These are phyloP conservation scores for Pythium sp. DNA, from an alignment of 352 stramenopile genomes.

Conservation along the genomic window DNA sequence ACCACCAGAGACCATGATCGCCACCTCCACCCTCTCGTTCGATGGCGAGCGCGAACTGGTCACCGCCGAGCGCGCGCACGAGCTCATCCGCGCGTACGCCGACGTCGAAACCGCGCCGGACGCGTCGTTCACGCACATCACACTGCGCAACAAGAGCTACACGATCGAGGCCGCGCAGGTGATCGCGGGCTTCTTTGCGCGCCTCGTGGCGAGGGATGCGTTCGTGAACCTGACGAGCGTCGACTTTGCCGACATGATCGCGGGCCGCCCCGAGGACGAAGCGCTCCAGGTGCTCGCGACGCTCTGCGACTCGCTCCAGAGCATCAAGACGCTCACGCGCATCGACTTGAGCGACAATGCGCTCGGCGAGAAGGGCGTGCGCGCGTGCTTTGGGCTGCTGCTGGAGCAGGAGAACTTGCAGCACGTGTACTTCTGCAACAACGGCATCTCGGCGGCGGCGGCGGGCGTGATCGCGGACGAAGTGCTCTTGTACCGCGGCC, in stretches of 20 bases:
- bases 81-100: conserved; percentile 56
- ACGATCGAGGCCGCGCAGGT: conserved; percentile 72
- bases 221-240: conserved; percentile 66
- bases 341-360: conserved; percentile 95
- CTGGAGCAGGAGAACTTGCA: conserved; percentile 71
- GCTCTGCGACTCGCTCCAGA: conserved; percentile 68
- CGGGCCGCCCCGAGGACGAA: conserved; percentile 75
- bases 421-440: conserved; percentile 94
- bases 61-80: conserved; percentile 59
- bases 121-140: conserved; percentile 69
- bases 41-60: conserved; percentile 81
- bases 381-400: conserved; percentile 87
- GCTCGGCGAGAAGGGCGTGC: conserved; percentile 92
- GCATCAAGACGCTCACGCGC: conserved; percentile 69
- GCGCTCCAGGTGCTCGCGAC: conserved; percentile 79
- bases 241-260: conserved; percentile 88
- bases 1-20: background rate
- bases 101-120: conserved; percentile 24
- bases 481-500: conserved; percentile 80
- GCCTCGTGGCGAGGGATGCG: conserved; percentile 42
- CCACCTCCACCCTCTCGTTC: conserved; percentile 32
- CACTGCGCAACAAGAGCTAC: conserved; percentile 89
- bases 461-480: conserved; percentile 87
- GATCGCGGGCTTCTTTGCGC: conserved; percentile 68
- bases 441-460: conserved; percentile 89